A percentile compares a stretch with the other conserved stretches of the same genome.
Conservation (phyloP, 176 grass and related monocot species). For the Avena eriantha region DNA sequence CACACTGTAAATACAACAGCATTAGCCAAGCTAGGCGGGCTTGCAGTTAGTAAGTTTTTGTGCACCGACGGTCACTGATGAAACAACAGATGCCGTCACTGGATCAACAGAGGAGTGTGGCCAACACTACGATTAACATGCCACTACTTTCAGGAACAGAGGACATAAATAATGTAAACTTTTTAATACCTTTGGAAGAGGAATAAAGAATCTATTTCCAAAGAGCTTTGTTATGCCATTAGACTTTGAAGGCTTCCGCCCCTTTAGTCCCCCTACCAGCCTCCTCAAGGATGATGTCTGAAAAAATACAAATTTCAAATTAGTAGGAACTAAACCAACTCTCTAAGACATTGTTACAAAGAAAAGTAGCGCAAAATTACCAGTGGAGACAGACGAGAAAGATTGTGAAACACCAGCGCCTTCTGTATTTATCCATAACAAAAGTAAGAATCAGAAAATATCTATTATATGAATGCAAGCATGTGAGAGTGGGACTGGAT, state of each 20-base stretch:
- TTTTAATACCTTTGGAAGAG: slow-evolving; percentile 72
- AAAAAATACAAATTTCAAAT: slow-evolving; percentile 42
- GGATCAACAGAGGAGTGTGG: slow-evolving; percentile 13
- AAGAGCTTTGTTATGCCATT: slow-evolving; percentile 75
- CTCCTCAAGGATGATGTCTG: slow-evolving; percentile 68
- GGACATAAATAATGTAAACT: slow-evolving; percentile 1
- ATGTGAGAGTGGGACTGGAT: neutral
- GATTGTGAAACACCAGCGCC: slow-evolving; percentile 34
- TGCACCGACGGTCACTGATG: neutral
- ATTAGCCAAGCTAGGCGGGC: slow-evolving; percentile 18
- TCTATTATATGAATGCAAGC: slow-evolving; percentile 25
- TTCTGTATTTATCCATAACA: slow-evolving; percentile 42
- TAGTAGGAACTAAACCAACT: slow-evolving; percentile 12
- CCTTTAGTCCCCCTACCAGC: slow-evolving; percentile 55
- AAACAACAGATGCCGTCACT: slow-evolving; percentile 17
- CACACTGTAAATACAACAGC: slow-evolving; percentile 27
- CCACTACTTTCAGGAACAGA: slow-evolving; percentile 11
- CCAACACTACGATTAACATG: slow-evolving; percentile 19
- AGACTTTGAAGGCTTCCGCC: slow-evolving; percentile 55
- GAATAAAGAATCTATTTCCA: slow-evolving; percentile 74
- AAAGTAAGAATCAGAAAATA: slow-evolving; percentile 33
- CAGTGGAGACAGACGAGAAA: slow-evolving; percentile 42
- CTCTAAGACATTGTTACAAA: slow-evolving; percentile 5
- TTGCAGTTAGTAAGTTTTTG: slow-evolving; percentile 29
- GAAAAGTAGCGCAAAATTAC: slow-evolving; percentile 44